Evolutionary conservation across 306 rosid species (phyloP).

Genomic region (Medicago lupulina): DNA sequence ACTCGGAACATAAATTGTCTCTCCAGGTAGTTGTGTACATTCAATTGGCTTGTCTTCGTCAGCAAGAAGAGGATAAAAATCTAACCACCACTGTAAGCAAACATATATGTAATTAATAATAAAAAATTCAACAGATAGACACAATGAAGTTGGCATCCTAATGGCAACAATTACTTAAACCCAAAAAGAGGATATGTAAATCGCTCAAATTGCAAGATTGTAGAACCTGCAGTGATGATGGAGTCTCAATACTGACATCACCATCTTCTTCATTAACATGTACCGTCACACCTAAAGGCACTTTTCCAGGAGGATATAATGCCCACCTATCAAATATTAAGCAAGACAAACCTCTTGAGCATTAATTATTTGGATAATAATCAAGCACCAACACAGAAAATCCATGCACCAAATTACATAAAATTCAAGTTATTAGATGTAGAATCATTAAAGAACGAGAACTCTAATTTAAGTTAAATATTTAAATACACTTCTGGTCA

Average conservation of each 20-base stretch:
- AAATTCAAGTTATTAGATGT: constrained; percentile 27
- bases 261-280: constrained; percentile 96
- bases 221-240: constrained; percentile 89
- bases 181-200: constrained; percentile 30
- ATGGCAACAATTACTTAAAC: constrained; percentile 15
- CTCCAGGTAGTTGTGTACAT: constrained; percentile 96
- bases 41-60: constrained; percentile 98
- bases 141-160: constrained; percentile 28
- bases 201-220: constrained; percentile 32
- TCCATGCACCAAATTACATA: constrained; percentile 1
- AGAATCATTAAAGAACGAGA: constrained; percentile 35
- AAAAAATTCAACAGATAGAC: constrained; percentile 31
- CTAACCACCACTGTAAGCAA: constrained; percentile 94
- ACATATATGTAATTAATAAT: constrained; percentile 28
- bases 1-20: constrained; percentile 95
- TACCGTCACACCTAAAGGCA: constrained; percentile 91
- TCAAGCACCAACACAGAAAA: constrained; percentile 28
- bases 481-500: neutral
- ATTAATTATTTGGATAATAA: constrained; percentile 38
- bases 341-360: constrained; percentile 37
- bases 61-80: constrained; percentile 95
- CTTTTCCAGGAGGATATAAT: constrained; percentile 96
- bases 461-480: constrained; percentile 16
- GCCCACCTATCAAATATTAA: constrained; percentile 82
- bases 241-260: constrained; percentile 84